Evolutionary conservation across 192 early-diverging fungal genomes (phyloP).

Genomic region (Coemansia aciculifera): DNA sequence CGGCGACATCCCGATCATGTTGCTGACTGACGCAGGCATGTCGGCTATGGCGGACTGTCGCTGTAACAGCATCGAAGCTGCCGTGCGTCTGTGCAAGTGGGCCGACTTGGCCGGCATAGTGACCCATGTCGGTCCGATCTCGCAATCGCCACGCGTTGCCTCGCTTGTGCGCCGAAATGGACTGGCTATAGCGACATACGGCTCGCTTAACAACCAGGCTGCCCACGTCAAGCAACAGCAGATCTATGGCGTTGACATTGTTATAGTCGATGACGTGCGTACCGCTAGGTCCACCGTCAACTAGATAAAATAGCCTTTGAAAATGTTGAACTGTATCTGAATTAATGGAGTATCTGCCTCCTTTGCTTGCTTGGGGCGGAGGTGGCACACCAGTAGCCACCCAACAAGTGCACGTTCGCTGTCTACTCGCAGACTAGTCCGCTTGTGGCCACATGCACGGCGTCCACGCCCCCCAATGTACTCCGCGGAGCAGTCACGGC

Average conservation of each 20-base stretch:
- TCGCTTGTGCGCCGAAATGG: constrained; percentile 70
- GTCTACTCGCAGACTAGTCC: neutral
- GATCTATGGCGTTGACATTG: constrained; percentile 80
- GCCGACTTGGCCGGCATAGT: constrained; percentile 81
- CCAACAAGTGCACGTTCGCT: neutral
- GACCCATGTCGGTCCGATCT: constrained; percentile 67
- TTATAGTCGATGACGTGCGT: constrained; percentile 74
- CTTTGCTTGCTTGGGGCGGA: neutral
- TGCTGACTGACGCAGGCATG: constrained; percentile 84
- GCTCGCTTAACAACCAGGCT: constrained; percentile 74
- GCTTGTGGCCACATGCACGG: neutral
- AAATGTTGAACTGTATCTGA: neutral
- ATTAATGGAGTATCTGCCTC: neutral
- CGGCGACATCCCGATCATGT: constrained; percentile 81
- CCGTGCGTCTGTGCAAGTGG: constrained; percentile 74
- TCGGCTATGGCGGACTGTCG: constrained; percentile 73
- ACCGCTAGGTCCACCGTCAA: constrained; percentile 52
- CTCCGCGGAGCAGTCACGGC: constrained; percentile 1
- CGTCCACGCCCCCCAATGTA: neutral
- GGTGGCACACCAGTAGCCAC: neutral
- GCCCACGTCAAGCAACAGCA: constrained; percentile 71
- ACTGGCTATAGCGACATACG: constrained; percentile 79
- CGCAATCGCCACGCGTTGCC: constrained; percentile 72
- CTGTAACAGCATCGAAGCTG: constrained; percentile 76
- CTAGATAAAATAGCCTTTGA: neutral